Percentiles rank a stretch among this genome's conserved stretches.
These are phyloP conservation scores for Rhododendron simsii DNA, from an alignment of 148 eudicot genomes.

Conservation along the genomic window DNA sequence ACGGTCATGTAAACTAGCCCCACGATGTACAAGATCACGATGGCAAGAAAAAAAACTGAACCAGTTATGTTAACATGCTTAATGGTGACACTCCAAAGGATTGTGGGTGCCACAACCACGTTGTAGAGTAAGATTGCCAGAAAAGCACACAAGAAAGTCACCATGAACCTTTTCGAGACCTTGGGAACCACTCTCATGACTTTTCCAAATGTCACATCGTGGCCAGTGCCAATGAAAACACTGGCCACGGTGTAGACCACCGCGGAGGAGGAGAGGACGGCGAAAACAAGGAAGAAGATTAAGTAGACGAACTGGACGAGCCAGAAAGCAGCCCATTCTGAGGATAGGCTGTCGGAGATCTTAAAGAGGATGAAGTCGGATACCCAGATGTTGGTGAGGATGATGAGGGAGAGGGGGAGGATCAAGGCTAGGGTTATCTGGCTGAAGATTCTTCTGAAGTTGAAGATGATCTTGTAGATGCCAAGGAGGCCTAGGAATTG, in stretches of 20 bases:
- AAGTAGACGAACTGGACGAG: conserved; percentile 17
- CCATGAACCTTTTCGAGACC: conserved; percentile 31
- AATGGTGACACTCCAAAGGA: too few species aligned
- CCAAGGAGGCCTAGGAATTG: conserved; percentile 26
- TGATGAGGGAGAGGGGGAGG: conserved; percentile 31
- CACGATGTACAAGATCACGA: too few species aligned
- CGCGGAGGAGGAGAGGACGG: conserved; percentile 29
- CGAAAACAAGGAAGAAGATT: conserved; percentile 10
- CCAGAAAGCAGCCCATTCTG: conserved; percentile 8
- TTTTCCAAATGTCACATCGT: conserved; percentile 13
- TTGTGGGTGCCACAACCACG: background rate
- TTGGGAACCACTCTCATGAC: conserved; percentile 31
- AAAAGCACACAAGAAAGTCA: conserved; percentile 22
- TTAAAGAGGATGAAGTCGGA: conserved; percentile 10
- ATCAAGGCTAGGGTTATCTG: conserved; percentile 20
- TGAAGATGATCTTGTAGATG: conserved; percentile 11
- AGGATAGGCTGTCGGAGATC: conserved; percentile 14
- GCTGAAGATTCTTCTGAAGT: conserved; percentile 22
- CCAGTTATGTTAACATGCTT: too few species aligned
- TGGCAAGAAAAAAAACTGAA: too few species aligned
- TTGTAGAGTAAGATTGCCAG: conserved; percentile 13
- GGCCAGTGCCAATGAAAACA: conserved; percentile 14
- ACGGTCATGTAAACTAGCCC: too few species aligned
- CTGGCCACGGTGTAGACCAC: conserved; percentile 28
- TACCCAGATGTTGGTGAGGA: conserved; percentile 19